Base-by-base conservation (phyloP, 768 basidiomycete species). In the Phlegmacium glaucopus region DNA sequence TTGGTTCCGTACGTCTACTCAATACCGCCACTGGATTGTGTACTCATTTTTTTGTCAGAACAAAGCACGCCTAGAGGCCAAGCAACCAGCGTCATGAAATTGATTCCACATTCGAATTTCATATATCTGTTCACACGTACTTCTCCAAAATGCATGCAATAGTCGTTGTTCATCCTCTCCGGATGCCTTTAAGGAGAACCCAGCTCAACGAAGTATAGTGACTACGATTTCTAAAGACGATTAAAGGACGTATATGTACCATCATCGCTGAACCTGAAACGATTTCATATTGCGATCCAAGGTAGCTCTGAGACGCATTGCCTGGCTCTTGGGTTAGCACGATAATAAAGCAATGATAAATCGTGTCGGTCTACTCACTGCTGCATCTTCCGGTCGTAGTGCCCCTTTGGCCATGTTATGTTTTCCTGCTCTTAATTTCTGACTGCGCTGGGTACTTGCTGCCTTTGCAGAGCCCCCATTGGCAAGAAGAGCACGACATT, bases 371-470 rank as follows among this genome's bases (percentile, higher is more conserved):
- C n/a, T 5, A 71, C 82, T 17, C 64, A 89, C 89, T 42, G 89
- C 87, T 43, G 85, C 87, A 63, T 92, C 90, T 63, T 92, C 90
- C 1, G 85, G 85, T 42, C 85, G 75, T 53, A 89, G 63, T 1
- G 88, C 87, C 3, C 88, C 89, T 65, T 92, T 91, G 2, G 90
- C 90, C 87, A 90, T 90, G 59, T 91, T 92, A 55, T 90, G 87
- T 56, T 87, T 90, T 4, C 87, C 83, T 18, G 78, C 72, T 50
- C 81, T 74, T 11, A 82, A 67, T 53, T 77, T 79, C 46, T 82
- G 77, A 44, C 64, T 71, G 41, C 79, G 52, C 61, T 71, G 55
- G 60, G 70, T 36, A 55, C 67, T 70, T 39, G 60, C 65, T 34
- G 62, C 58, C 48, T 72, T 76, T 18, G 68, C 62, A 5, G 71